Conservation (phyloP, 2,329 filamentous ascomycete genomes). For the Phyllosticta paracitricarpa region DNA sequence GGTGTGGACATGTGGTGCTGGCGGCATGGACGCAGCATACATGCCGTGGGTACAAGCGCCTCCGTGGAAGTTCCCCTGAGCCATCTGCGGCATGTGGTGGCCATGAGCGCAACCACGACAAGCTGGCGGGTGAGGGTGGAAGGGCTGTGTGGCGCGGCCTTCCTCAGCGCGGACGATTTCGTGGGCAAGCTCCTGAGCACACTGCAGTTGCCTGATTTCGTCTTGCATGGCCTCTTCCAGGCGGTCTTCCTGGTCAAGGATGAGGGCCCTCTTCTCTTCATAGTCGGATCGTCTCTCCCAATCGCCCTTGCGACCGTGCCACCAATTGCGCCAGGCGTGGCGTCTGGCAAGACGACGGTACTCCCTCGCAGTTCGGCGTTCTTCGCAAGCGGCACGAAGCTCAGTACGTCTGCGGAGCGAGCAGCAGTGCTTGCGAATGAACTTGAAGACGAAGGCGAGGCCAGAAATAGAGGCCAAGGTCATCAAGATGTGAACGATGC, state of each 20-base stretch:
- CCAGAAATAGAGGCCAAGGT: constrained; percentile 37
- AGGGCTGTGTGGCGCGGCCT: constrained; percentile 14
- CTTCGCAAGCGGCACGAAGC: constrained; percentile 44
- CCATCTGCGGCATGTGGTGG: constrained; percentile 1
- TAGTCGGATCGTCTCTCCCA: constrained; percentile 31
- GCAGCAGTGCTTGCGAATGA: constrained; percentile 39
- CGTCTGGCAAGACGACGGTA: constrained; percentile 45
- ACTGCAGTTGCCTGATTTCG: constrained; percentile 40
- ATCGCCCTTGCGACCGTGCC: constrained; percentile 29
- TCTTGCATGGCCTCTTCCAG: constrained; percentile 28
- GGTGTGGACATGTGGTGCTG: constrained; percentile 15
- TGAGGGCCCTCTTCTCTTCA: constrained; percentile 43
- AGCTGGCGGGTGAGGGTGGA: background rate
- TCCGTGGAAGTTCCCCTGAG: constrained; percentile 16
- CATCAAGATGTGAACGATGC: constrained; percentile 24
- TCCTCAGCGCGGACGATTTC: constrained; percentile 35
- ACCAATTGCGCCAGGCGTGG: constrained; percentile 42
- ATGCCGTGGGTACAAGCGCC: constrained; percentile 2
- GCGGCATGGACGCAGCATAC: background rate
- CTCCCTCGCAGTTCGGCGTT: constrained; percentile 40
- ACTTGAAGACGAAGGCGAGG: constrained; percentile 33
- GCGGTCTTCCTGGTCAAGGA: constrained; percentile 36
- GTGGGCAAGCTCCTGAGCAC: constrained; percentile 44
- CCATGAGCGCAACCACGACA: background rate
- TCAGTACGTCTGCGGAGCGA: constrained; percentile 35